phyloP scores from a whole-genome alignment of 2,329 filamentous ascomycete species.

The Stachybotrys chartarum region DNA sequence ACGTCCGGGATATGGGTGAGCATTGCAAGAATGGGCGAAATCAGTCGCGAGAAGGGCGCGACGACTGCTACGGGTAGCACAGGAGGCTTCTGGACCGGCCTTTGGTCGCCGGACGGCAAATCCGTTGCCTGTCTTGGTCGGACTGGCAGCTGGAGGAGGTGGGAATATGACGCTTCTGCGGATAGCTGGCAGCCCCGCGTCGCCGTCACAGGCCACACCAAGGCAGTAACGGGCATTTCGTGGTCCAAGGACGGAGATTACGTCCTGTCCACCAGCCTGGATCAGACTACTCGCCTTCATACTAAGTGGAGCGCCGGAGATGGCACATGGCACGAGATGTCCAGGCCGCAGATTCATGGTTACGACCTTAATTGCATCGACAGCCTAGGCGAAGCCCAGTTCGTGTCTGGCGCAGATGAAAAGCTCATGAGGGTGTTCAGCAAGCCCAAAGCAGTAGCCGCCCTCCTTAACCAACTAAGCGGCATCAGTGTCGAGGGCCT shows the following conservation, averaged over 20 bases:
- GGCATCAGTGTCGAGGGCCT: constrained; percentile 40
- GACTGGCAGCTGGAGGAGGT: constrained; percentile 88
- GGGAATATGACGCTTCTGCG: constrained; percentile 55
- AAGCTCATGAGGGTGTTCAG: constrained; percentile 96
- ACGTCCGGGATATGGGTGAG: constrained; percentile 89
- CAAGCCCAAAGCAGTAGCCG: constrained; percentile 76
- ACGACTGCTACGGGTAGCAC: constrained; percentile 94
- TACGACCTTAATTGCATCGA: constrained; percentile 97
- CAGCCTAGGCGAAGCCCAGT: constrained; percentile 63
- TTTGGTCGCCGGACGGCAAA: constrained; percentile 76
- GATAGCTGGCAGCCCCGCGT: constrained; percentile 72
- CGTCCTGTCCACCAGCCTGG: constrained; percentile 78
- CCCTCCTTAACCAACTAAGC: constrained; percentile 62
- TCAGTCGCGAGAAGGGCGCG: constrained; percentile 89
- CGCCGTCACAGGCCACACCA: constrained; percentile 77
- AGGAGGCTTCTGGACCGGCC: constrained; percentile 91
- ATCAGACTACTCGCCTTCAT: constrained; percentile 89
- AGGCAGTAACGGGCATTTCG: constrained; percentile 70
- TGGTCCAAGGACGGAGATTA: constrained; percentile 82
- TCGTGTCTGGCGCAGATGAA: constrained; percentile 93
- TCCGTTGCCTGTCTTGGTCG: constrained; percentile 77
- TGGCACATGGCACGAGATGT: constrained; percentile 87
- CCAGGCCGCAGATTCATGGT: constrained; percentile 91
- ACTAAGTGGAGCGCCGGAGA: constrained; percentile 60
- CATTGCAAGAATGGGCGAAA: constrained; percentile 78